A percentile compares a stretch with the other conserved stretches of the same genome.
Conservation (phyloP, 2,329 filamentous ascomycete species). For the Zymoseptoria pseudotritici region DNA sequence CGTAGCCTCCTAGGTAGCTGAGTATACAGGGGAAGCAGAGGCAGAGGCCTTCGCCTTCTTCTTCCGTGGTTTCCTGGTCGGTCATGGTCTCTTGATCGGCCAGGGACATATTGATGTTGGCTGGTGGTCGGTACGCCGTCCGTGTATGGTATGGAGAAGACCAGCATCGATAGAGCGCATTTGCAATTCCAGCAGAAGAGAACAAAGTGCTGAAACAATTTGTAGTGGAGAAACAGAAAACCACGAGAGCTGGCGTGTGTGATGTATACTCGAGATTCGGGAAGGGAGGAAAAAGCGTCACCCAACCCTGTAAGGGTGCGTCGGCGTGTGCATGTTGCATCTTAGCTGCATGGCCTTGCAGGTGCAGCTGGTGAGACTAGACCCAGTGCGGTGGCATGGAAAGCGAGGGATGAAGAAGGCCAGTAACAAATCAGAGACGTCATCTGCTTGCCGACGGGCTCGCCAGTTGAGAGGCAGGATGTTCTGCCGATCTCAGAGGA, state of each 20-base stretch:
- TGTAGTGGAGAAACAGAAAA: background rate
- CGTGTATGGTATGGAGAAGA: background rate
- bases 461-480: background rate
- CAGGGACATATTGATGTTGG: background rate
- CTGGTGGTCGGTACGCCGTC: background rate
- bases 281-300: background rate
- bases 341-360: background rate
- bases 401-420: background rate
- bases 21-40: conserved; percentile 21
- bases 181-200: background rate
- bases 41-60: conserved; percentile 11
- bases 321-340: background rate
- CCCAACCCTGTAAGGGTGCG: background rate
- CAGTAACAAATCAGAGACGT: background rate
- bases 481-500: background rate
- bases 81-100: background rate
- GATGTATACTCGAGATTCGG: background rate
- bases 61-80: conserved; percentile 1
- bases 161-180: background rate
- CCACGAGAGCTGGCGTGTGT: background rate
- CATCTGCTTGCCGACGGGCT: background rate
- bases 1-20: conserved; percentile 16
- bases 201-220: background rate
- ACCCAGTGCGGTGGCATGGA: background rate
- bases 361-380: background rate